phyloP scores from a whole-genome alignment of 345 rosid species.

The Dipteronia dyeriana region DNA sequence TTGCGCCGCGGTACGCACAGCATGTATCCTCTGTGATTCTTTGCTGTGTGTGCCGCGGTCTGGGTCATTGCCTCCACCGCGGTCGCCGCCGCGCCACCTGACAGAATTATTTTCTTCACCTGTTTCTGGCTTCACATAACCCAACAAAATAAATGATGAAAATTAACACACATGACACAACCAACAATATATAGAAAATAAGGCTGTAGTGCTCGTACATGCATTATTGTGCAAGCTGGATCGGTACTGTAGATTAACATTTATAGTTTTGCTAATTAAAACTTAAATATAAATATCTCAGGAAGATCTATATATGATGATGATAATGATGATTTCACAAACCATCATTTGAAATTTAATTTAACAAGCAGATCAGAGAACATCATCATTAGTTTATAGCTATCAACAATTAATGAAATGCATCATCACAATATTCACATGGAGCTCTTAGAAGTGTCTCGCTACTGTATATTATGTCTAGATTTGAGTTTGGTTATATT shows the following conservation, averaged over 20 bases:
- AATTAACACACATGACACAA: neutral
- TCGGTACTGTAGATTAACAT: neutral
- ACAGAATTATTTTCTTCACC: too few relatives aligned
- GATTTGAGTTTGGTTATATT: neutral
- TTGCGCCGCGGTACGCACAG: too few relatives aligned
- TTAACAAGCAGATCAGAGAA: conserved; percentile 1
- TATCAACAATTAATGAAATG: neutral
- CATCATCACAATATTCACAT: neutral
- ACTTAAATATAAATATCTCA: too few relatives aligned
- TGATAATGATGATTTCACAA: neutral
- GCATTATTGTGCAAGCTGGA: neutral
- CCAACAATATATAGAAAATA: neutral
- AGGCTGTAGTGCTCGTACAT: neutral
- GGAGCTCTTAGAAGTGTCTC: neutral
- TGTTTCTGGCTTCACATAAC: too few relatives aligned
- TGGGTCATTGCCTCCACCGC: too few relatives aligned
- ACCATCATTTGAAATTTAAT: conserved; percentile 1
- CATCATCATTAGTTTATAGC: conserved; percentile 10
- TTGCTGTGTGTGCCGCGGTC: too few relatives aligned
- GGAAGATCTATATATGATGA: neutral
- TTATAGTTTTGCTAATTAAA: neutral
- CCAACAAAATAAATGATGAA: neutral
- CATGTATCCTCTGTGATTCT: too few relatives aligned
- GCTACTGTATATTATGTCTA: neutral
- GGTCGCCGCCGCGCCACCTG: too few relatives aligned